Conservation (phyloP, 2,329 filamentous ascomycete species). For the Colletotrichum australisinense region DNA sequence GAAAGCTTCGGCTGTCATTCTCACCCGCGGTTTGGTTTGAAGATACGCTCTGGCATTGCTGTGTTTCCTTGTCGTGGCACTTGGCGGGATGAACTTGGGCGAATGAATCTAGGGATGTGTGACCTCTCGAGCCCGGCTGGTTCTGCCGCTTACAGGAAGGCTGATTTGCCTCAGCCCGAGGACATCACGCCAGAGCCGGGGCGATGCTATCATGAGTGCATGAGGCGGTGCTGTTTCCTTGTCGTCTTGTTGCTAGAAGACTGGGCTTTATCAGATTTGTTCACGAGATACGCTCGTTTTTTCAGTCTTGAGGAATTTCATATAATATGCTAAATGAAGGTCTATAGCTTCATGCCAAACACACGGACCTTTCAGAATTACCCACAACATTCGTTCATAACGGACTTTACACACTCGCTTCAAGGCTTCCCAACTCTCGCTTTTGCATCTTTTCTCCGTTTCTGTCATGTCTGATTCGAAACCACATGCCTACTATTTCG, state of each 20-base stretch:
- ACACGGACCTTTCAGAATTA: too few species aligned
- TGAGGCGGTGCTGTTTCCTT: slow-evolving; percentile 14
- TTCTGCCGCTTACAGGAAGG: background rate
- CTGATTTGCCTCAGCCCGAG: background rate
- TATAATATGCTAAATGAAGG: background rate
- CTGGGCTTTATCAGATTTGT: background rate
- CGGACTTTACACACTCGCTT: slow-evolving; percentile 16
- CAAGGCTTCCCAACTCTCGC: background rate
- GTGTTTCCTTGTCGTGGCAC: background rate
- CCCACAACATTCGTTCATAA: background rate
- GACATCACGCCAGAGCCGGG: slow-evolving; percentile 2
- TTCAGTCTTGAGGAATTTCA: background rate
- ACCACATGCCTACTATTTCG: slow-evolving; percentile 8
- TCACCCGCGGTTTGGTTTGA: background rate
- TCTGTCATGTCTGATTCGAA: slow-evolving; percentile 11
- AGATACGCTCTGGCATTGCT: background rate
- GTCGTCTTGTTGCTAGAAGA: background rate
- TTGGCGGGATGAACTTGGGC: slow-evolving; percentile 10
- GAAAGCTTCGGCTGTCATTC: slow-evolving; percentile 31
- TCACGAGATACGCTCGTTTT: background rate
- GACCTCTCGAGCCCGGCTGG: background rate
- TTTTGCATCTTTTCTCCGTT: slow-evolving; percentile 9
- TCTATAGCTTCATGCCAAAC: background rate
- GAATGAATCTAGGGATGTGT: slow-evolving; percentile 14
- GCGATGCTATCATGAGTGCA: slow-evolving; percentile 11